Percentiles rank a stretch among this genome's conserved stretches.
Evolutionary conservation across 2,329 filamentous ascomycete species (phyloP).

Genomic region (Trichoderma sp.): DNA sequence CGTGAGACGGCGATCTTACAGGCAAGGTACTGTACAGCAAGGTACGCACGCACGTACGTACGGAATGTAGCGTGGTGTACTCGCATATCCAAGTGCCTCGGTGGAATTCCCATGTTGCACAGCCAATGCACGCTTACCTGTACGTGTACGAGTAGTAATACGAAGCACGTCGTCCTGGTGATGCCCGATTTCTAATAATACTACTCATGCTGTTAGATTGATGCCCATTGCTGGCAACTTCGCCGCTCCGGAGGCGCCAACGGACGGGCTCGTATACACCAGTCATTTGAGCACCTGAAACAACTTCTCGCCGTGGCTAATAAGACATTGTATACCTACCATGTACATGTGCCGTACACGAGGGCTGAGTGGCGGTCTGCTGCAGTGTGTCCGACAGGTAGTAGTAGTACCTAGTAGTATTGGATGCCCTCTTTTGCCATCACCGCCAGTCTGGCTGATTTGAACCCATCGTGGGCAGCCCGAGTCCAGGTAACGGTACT

Average conservation of each 20-base stretch:
- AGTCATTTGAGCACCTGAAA: neutral
- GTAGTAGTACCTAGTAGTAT: too few relatives aligned
- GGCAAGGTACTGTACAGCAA: neutral
- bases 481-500: neutral
- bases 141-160: neutral
- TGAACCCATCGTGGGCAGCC: neutral
- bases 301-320: neutral
- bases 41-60: neutral
- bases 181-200: neutral
- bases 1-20: neutral
- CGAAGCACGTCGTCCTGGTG: neutral
- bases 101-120: neutral
- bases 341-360: too few relatives aligned
- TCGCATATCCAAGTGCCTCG: neutral
- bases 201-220: neutral
- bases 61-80: neutral
- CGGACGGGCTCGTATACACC: neutral
- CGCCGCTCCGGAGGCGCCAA: neutral
- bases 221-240: neutral
- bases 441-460: conserved; percentile 12
- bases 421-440: neutral
- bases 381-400: neutral
- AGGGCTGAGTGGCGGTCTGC: conserved; percentile 11
- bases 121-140: neutral
- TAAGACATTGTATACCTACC: neutral